A percentile compares a stretch with the other conserved stretches of the same genome.
These are phyloP conservation scores for Scedosporium minutisporum DNA, from an alignment of 2,329 filamentous ascomycete species.

Conservation along the genomic window DNA sequence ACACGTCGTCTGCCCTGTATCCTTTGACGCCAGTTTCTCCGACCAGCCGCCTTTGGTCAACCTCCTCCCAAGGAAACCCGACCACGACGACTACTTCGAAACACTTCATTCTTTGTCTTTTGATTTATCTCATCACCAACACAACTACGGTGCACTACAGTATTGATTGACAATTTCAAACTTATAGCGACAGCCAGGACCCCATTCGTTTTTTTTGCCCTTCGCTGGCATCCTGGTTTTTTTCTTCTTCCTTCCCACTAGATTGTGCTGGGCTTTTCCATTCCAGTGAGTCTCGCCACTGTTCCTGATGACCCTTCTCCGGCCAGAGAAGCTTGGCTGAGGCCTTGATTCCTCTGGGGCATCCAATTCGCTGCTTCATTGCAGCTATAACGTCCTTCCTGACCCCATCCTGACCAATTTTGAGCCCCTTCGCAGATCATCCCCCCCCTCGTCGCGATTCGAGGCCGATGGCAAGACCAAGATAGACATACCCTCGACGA, in stretches of 20 bases:
- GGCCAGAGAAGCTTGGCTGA: not conserved
- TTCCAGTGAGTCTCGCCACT: not conserved
- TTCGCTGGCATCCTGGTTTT: not conserved
- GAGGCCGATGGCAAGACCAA: not conserved
- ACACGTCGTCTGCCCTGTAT: not conserved
- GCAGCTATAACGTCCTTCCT: not conserved
- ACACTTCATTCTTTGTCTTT: conserved; percentile 4
- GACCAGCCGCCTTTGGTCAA: conserved; percentile 4
- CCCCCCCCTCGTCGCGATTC: not conserved
- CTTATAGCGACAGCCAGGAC: not conserved
- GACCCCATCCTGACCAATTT: not conserved
- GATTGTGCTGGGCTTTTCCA: not conserved
- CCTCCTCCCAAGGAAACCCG: not conserved
- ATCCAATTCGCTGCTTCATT: not conserved
- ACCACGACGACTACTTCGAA: not conserved
- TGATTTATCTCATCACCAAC: not conserved
- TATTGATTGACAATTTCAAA: conserved; percentile 4
- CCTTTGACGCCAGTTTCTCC: not conserved
- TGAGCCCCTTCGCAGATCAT: not conserved
- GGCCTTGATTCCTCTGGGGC: not conserved
- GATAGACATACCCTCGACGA: not conserved
- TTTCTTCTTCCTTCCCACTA: not conserved
- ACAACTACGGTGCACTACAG: conserved; percentile 1
- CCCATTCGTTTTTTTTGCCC: not conserved
- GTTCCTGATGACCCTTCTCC: not conserved